phyloP scores from a whole-genome alignment of 129 eudicot genomes.

The Escallonia rubra region DNA sequence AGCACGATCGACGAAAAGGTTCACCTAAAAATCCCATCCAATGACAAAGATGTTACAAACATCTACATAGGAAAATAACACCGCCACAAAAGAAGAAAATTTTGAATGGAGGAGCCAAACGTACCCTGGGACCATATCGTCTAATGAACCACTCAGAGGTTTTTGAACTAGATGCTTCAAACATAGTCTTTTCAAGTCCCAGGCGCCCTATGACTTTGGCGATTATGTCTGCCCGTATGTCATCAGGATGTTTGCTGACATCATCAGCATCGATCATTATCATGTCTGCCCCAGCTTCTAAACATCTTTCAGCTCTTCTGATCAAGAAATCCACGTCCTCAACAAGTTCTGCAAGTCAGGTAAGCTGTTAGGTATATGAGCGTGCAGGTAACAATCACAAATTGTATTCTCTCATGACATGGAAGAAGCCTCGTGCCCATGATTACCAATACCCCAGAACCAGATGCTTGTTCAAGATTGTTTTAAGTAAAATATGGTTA shows the following conservation, averaged over 20 bases:
- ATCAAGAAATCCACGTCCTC: constrained; percentile 82
- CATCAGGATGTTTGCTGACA: constrained; percentile 65
- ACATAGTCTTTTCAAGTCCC: constrained; percentile 90
- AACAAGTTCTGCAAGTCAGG: constrained; percentile 44
- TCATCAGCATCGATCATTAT: constrained; percentile 85
- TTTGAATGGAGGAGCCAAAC: not conserved
- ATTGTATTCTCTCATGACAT: too few species aligned
- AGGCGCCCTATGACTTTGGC: constrained; percentile 82
- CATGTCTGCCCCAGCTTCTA: constrained; percentile 99
- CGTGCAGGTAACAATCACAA: not conserved
- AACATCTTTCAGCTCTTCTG: constrained; percentile 89
- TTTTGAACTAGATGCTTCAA: constrained; percentile 75
- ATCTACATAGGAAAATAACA: not conserved
- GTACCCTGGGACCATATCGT: constrained; percentile 86
- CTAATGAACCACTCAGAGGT: constrained; percentile 89
- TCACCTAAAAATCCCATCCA: constrained; percentile 39
- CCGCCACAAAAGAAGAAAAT: not conserved
- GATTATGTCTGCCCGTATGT: constrained; percentile 67
- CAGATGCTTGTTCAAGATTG: too few species aligned
- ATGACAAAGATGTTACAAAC: not conserved
- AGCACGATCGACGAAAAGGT: constrained; percentile 79
- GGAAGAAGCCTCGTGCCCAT: not conserved
- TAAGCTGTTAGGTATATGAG: not conserved
- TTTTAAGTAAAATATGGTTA: too few species aligned
- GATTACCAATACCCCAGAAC: not conserved